Base-by-base conservation (phyloP, 139 green algal genomes). In the Volvox reticuliferus region DNA sequence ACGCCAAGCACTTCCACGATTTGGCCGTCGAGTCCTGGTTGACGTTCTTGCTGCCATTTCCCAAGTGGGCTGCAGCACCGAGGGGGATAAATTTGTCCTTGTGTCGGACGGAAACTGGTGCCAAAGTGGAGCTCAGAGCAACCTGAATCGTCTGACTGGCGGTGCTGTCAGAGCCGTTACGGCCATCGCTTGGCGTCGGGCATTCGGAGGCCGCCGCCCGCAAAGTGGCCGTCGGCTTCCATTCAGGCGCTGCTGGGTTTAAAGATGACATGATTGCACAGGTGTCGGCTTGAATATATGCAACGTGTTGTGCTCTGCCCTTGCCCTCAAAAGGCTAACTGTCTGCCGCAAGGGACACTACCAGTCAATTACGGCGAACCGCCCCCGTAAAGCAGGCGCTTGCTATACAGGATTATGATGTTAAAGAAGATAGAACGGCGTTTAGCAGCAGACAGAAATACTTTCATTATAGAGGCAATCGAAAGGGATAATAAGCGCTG, bases 381-480 rank as follows among this genome's bases (percentile, higher is more conserved):
- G 33, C 84, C 84, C 84, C 81, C 55, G 77, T 55, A 30, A 67
- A 87, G 30, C 75, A 87, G 81, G 13, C 62, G 81, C 62, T 87
- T 87, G 81, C 36, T 77, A 19, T 77, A 33, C 0, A 87, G 30
- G 13, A 87, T 61, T 12, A 87, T 12, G 17, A 87, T 62, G 30
- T 86, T 71, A 12, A 73, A 44, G 2, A 73, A 19, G 12, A 65
- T 26, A 67, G 78, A 44, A 35, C 14, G 9, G 35, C 35, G 32
- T 21, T 37, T 35, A 33, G 63, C 36, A 84, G 37, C 36, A 35
- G 36, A 19, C 37, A 68, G 36, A 67, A 21, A 84, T 24, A 44
- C 78, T 28, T 37, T 35, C 78, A 84, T 84, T 82, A 55, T 55
- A 55, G 44, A 9, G 44, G 44, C 5, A 55, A 55, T 55, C 5